phyloP scores from a whole-genome alignment of 345 rosid genomes.

The Linum tenue region DNA sequence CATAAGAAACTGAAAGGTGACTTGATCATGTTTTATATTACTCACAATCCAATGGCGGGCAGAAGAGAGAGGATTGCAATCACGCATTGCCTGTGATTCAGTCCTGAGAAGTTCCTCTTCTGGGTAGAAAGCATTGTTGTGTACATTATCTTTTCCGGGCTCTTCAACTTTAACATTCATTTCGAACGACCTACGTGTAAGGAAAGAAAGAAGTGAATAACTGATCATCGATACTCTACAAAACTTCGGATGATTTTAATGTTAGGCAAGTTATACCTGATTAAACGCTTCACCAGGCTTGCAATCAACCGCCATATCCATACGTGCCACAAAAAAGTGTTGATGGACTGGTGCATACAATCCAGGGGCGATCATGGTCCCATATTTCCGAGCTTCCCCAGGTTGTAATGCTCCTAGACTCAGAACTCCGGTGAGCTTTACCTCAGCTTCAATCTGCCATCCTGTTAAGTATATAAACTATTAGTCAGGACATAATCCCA shows the following conservation, averaged over 20 bases:
- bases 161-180: slow-evolving; percentile 63
- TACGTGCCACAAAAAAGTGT: slow-evolving; percentile 84
- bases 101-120: slow-evolving; percentile 67
- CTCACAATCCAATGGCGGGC: slow-evolving; percentile 97
- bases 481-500: not conserved
- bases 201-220: not conserved
- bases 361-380: slow-evolving; percentile 85
- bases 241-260: too few relatives aligned
- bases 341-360: slow-evolving; percentile 94
- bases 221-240: not conserved
- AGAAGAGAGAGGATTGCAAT: slow-evolving; percentile 56
- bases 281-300: slow-evolving; percentile 79
- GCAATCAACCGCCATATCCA: slow-evolving; percentile 91
- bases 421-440: slow-evolving; percentile 81
- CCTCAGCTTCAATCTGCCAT: slow-evolving; percentile 92
- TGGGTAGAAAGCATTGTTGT: slow-evolving; percentile 82
- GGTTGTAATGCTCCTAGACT: slow-evolving; percentile 88
- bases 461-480: slow-evolving; percentile 30
- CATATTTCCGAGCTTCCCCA: slow-evolving; percentile 80
- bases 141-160: slow-evolving; percentile 73
- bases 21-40: not conserved
- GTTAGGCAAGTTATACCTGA: slow-evolving; percentile 36
- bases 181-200: slow-evolving; percentile 60
- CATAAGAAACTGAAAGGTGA: not conserved
- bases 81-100: slow-evolving; percentile 74